Conservation (phyloP, 2,329 filamentous ascomycete genomes). For the Tolypocladium guangdongense region DNA sequence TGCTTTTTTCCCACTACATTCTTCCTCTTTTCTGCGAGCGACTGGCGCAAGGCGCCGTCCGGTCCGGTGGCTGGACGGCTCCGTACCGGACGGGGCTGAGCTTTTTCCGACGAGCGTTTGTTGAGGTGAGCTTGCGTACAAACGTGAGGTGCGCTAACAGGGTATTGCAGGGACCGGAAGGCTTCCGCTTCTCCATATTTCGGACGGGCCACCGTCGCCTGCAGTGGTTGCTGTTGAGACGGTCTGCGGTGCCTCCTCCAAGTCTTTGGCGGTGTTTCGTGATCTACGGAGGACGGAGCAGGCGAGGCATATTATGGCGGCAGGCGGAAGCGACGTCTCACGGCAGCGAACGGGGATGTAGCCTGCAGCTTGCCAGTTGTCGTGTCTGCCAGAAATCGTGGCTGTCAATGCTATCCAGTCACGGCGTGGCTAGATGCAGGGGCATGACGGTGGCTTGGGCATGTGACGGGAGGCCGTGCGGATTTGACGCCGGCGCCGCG, state of each 20-base stretch:
- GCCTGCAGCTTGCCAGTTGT: neutral
- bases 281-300: neutral
- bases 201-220: neutral
- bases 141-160: neutral
- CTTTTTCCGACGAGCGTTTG: neutral
- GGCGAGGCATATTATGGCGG: neutral
- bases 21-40: neutral
- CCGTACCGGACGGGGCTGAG: neutral
- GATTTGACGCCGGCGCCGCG: neutral
- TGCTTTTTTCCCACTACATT: neutral
- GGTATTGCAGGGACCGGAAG: neutral
- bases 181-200: neutral
- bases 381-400: neutral
- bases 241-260: neutral
- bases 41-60: neutral
- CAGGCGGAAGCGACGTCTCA: neutral
- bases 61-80: slow-evolving; percentile 1
- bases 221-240: neutral
- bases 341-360: neutral
- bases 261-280: neutral
- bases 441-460: neutral
- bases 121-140: neutral
- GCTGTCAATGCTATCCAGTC: neutral
- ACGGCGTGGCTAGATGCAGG: slow-evolving; percentile 2
- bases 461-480: neutral